A percentile compares a stretch with the other conserved stretches of the same genome.
phyloP scores from a whole-genome alignment of 345 rosid genomes.

The Hevea brasiliensis region DNA sequence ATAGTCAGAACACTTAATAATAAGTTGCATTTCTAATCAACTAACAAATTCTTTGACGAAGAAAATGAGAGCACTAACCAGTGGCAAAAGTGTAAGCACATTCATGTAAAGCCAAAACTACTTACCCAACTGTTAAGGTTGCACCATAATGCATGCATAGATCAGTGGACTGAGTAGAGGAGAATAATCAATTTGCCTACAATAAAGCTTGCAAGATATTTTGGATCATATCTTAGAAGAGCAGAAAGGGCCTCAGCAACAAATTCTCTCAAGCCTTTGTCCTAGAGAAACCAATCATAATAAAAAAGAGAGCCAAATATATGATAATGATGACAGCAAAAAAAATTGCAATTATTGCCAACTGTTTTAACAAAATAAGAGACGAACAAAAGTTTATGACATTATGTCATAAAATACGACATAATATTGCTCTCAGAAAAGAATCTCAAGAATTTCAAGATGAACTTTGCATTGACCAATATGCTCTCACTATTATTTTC shows the following conservation, averaged over 20 bases:
- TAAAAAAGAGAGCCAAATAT: not conserved
- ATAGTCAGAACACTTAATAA: not conserved
- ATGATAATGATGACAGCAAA: not conserved
- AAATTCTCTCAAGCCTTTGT: conserved; percentile 89
- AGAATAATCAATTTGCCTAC: conserved; percentile 71
- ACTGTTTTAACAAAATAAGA: not conserved
- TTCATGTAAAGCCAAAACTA: conserved; percentile 69
- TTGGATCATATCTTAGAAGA: conserved; percentile 77
- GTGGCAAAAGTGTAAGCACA: conserved; percentile 51
- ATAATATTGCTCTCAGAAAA: not conserved
- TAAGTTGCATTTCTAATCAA: conserved; percentile 14
- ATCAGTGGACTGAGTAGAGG: conserved; percentile 85
- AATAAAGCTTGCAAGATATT: conserved; percentile 58
- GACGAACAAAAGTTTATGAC: too few species aligned
- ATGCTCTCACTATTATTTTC: not conserved
- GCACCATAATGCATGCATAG: conserved; percentile 93
- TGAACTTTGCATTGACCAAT: not conserved
- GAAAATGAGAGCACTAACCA: conserved; percentile 54
- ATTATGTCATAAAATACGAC: not conserved
- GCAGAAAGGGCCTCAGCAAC: conserved; percentile 84
- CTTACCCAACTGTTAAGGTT: conserved; percentile 80
- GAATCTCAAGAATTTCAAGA: not conserved
- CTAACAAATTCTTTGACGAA: conserved; percentile 5
- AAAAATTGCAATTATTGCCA: not conserved
- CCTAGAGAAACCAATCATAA: conserved; percentile 42